Percentiles rank a stretch among this genome's conserved stretches.
These are phyloP conservation scores for Elongisporangium undulatum DNA, from an alignment of 352 stramenopile genomes.

Conservation along the genomic window DNA sequence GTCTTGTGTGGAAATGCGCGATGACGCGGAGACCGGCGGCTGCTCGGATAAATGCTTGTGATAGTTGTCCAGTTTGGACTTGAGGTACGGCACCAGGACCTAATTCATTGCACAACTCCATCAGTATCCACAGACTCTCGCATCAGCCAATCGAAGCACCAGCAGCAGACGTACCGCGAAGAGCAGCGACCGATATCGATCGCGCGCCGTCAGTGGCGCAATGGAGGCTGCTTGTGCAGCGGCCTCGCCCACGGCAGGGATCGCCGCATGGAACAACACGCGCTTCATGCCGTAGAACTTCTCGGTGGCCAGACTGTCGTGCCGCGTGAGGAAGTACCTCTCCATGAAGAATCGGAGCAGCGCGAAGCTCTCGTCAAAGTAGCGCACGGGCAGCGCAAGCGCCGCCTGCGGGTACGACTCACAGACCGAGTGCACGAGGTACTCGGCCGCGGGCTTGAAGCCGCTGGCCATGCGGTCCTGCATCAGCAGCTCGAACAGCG, in stretches of 20 bases:
- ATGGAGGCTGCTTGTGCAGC: constrained; percentile 10
- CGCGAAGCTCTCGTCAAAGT: constrained; percentile 78
- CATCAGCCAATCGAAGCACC: background rate
- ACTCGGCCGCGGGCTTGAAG: constrained; percentile 75
- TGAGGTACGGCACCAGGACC: constrained; percentile 75
- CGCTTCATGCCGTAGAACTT: constrained; percentile 88
- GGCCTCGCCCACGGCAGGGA: constrained; percentile 3
- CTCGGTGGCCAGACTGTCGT: constrained; percentile 75
- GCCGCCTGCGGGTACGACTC: constrained; percentile 73
- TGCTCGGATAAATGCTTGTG: constrained; percentile 41
- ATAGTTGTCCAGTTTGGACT: constrained; percentile 69
- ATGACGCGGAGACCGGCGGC: constrained; percentile 5
- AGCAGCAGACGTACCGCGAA: constrained; percentile 40
- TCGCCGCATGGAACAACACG: constrained; percentile 30
- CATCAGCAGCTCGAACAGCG: constrained; percentile 86
- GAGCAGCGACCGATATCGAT: constrained; percentile 48
- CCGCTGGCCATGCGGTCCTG: constrained; percentile 76
- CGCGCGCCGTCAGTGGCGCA: constrained; percentile 33
- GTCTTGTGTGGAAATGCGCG: background rate
- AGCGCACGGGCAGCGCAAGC: constrained; percentile 41
- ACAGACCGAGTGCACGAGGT: constrained; percentile 63
- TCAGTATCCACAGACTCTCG: background rate
- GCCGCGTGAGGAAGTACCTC: constrained; percentile 68
- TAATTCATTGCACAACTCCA: constrained; percentile 8
- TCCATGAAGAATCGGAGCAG: constrained; percentile 56